Evolutionary conservation across 139 green algal genomes (phyloP).

Genomic region (Micractinium sp.): DNA sequence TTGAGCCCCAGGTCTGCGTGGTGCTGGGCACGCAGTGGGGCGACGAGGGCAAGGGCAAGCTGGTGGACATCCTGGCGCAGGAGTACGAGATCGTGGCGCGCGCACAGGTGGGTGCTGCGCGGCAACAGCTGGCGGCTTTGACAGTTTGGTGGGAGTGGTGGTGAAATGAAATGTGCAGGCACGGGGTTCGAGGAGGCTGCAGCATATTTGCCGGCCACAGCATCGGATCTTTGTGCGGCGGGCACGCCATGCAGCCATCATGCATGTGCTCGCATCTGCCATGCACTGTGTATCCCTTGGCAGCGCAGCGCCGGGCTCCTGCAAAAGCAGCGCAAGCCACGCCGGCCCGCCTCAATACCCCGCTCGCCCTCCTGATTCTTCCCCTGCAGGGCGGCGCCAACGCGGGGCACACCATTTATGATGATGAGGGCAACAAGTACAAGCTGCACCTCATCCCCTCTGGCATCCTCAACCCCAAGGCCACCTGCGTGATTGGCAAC

Average conservation of each 20-base stretch:
- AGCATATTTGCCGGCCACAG: too few species aligned
- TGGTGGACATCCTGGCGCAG: constrained; percentile 98
- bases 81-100: constrained; percentile 96
- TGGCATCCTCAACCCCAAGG: constrained; percentile 93
- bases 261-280: too few species aligned
- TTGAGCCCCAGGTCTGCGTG: constrained; percentile 78
- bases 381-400: constrained; percentile 94
- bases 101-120: constrained; percentile 76
- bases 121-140: too few species aligned
- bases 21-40: constrained; percentile 99
- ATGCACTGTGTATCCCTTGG: too few species aligned
- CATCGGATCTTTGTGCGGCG: too few species aligned
- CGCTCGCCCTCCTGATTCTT: not conserved
- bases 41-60: constrained; percentile 99
- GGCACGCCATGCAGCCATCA: too few species aligned
- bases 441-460: constrained; percentile 97
- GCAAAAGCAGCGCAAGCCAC: too few species aligned
- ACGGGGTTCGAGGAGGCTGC: too few species aligned
- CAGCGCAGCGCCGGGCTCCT: too few species aligned
- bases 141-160: too few species aligned
- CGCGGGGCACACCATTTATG: constrained; percentile 99
- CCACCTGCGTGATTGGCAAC: constrained; percentile 96
- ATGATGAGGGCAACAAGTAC: constrained; percentile 94
- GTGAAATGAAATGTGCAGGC: too few species aligned
- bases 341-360: not conserved